Conservation (phyloP, 768 basidiomycete species). For the Termitomyces sp. region DNA sequence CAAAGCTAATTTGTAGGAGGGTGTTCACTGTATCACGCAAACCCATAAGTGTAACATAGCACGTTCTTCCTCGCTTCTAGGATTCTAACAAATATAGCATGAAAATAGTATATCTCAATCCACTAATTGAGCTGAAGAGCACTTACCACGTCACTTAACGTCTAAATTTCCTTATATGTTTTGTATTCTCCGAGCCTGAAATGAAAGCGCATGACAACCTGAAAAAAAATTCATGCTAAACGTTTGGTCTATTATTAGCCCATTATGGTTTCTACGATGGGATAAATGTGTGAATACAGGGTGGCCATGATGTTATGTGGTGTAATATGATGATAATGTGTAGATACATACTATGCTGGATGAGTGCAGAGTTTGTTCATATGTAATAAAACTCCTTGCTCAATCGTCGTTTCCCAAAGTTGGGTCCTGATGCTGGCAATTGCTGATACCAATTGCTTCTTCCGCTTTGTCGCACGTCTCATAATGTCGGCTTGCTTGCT, state of each 20-base stretch:
- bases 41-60: background rate
- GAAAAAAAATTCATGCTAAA: background rate
- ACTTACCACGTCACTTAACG: no score
- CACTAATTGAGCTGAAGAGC: no score
- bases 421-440: slow-evolving; percentile 57
- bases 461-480: slow-evolving; percentile 46
- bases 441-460: slow-evolving; percentile 44
- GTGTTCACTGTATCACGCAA: background rate
- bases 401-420: slow-evolving; percentile 70
- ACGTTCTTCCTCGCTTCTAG: background rate
- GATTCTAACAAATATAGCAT: background rate
- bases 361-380: slow-evolving; percentile 27
- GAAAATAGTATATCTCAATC: background rate
- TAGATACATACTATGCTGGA: slow-evolving; percentile 5
- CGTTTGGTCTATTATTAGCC: background rate
- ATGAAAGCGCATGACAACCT: no score
- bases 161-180: no score
- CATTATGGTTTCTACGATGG: background rate
- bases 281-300: background rate
- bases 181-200: no score
- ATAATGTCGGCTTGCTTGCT: slow-evolving; percentile 41
- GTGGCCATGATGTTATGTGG: background rate
- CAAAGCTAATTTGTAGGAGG: slow-evolving; percentile 26
- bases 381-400: slow-evolving; percentile 56
- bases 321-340: slow-evolving; percentile 1